A percentile compares a stretch with the other conserved stretches of the same genome.
Conservation (phyloP, 768 basidiomycete species). For the Lanmaoa pseudosensibilis region DNA sequence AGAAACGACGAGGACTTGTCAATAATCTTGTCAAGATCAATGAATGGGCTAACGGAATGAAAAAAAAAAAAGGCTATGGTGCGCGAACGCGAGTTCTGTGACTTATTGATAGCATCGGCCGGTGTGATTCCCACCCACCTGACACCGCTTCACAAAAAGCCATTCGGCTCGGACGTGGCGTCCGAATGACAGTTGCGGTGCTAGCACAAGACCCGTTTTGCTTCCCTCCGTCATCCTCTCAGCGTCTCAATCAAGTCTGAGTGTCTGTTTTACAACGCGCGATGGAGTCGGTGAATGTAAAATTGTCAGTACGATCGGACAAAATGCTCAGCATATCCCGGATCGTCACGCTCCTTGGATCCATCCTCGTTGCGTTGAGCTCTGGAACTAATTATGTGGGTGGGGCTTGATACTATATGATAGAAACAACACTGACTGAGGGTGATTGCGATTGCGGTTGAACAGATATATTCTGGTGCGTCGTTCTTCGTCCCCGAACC, state of each 20-base stretch:
- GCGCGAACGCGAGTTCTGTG: too few relatives aligned
- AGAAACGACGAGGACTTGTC: neutral
- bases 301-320: slow-evolving; percentile 24
- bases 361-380: slow-evolving; percentile 58
- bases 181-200: neutral
- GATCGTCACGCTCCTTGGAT: slow-evolving; percentile 50
- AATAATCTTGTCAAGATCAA: neutral
- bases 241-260: neutral
- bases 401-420: slow-evolving; percentile 1
- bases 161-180: neutral
- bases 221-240: neutral
- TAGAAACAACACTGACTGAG: neutral
- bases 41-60: too few relatives aligned
- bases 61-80: too few relatives aligned
- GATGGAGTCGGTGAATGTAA: slow-evolving; percentile 10
- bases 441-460: neutral
- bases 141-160: neutral
- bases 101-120: too few relatives aligned
- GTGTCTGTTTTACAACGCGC: neutral
- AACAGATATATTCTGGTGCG: slow-evolving; percentile 34
- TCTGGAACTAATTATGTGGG: slow-evolving; percentile 78
- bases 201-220: neutral
- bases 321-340: slow-evolving; percentile 30
- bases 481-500: neutral
- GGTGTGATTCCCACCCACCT: neutral